Evolutionary conservation across 192 early-diverging fungal species (phyloP), one percentile per base, ranked within the genome.

Genomic region (Backusella australiensis): DNA sequence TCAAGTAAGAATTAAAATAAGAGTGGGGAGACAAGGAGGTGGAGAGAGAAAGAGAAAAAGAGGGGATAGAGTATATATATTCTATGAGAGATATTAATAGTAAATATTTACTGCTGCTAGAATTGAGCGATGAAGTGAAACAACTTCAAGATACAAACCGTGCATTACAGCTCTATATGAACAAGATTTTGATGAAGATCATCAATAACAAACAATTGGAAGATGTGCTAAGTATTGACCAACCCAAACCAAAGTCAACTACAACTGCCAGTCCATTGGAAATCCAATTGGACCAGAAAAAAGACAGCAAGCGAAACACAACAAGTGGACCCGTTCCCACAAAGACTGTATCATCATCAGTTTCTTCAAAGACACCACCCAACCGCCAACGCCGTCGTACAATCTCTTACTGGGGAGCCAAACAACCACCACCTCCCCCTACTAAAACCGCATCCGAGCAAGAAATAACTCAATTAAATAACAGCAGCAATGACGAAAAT

Each of bases 171-270:
- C 83, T 93, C n/a, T 94, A 94, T 75, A 89, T 94, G 82, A 86
- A 92, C 79, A 94, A 93, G 81, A 93, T 94, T 68, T 82, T 94
- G 36, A 83, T 85, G 65, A 89, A 90, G 78, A 94, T 94, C 80
- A 85, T 94, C 77, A 81, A 89, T 44, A 88, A 86, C 76, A 87
- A 85, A 34, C 78, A 81, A 5, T 56, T 89, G 29, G 81, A 86
- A 63, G 82, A 85, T 14, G 79, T 89, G n/a, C 74, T 89, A 2
- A 78, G 78, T 53, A 80, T 80, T 34, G 84, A 85, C 52, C 75
- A 75, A 14, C 82, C 82, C 14, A 80, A 83, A 56, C 76, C 71
- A 19, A 77, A 63, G 46, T 49, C 46, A 1, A n/a, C 19, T 4
- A 29, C 11, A 63, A 12, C 26, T 23, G 9, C 8, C 56, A 63